Evolutionary conservation across 805 yeast genomes (phyloP), one percentile per base, ranked within the genome.

Genomic region (Metschnikowia lunata): DNA sequence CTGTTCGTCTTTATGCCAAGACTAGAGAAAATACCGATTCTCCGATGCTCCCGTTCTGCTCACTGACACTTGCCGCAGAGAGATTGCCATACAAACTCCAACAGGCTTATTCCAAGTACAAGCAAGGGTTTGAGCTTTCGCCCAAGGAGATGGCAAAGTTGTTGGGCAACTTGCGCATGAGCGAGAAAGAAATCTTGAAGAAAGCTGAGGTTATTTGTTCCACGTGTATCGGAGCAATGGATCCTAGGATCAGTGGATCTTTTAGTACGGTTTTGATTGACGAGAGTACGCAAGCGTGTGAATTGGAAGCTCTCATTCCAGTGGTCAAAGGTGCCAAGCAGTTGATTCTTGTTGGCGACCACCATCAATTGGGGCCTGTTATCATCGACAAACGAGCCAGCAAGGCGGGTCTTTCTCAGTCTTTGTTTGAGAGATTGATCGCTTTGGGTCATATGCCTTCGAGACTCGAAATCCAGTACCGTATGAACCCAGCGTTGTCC

Each of bases 161-260:
- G 27, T 36, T 38, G 29, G 30, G 36, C 30, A 31, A 23, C 27
- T 27, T 45, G 33, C 38, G 38, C 36, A 62, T 64, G 40, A 64
- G 74, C 1, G 96, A 87, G 58, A 58, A 56, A 7, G 60, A 61
- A 23, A 60, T 80, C 10, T 61, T 89, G 33, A 65, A 68, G 27
- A 60, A 68, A 11, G 84, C 88, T 32, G 88, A 88, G 52, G 89
- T 89, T 34, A 82, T 90, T 11, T 89, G 97, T 67, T 76, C 88
- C 61, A 90, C 98, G 0, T 88, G 97, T 74, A 89, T 84, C 26
- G 96, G 95, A 49, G 96, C 97, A 2, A 95, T 90, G 43, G 96
- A 87, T 63, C 64, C 55, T 42, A 71, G 95, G 50, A 67, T 91
- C 34, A 56, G 60, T 9, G 61, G 80, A 47, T 69, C 72, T 37